phyloP scores from a whole-genome alignment of 2,329 filamentous ascomycete genomes.

The Tolypocladium endophyticum region DNA sequence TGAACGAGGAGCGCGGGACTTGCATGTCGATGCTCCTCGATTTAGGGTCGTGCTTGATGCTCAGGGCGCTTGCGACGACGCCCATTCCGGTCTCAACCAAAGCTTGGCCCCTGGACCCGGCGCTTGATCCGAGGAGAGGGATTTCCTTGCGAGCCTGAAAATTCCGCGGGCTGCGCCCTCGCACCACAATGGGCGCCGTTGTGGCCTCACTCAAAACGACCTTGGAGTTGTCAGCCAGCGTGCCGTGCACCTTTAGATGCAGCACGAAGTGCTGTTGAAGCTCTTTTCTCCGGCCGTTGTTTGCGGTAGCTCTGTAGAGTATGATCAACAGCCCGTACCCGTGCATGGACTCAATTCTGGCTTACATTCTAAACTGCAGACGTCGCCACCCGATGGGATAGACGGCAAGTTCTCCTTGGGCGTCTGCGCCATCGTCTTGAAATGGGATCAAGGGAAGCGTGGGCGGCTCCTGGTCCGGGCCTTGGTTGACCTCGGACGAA shows the following conservation, averaged over 20 bases:
- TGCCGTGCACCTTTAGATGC: constrained; percentile 75
- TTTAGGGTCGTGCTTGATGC: constrained; percentile 44
- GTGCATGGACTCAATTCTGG: neutral
- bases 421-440: constrained; percentile 46
- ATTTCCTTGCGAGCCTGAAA: constrained; percentile 93
- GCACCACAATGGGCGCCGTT: constrained; percentile 86
- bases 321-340: neutral
- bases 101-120: constrained; percentile 67
- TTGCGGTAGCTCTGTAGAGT: constrained; percentile 66
- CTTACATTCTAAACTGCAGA: constrained; percentile 76
- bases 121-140: constrained; percentile 68
- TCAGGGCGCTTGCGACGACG: constrained; percentile 46
- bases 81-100: constrained; percentile 53
- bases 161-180: constrained; percentile 85
- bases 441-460: constrained; percentile 65
- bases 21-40: constrained; percentile 40
- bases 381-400: constrained; percentile 93
- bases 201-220: constrained; percentile 72
- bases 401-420: constrained; percentile 72
- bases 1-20: constrained; percentile 45
- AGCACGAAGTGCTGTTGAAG: constrained; percentile 94
- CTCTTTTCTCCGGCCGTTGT: constrained; percentile 90
- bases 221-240: constrained; percentile 73
- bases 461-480: constrained; percentile 73
- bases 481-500: constrained; percentile 54